Evolutionary conservation across 1,139 yeast genomes (phyloP), one percentile per base, ranked within the genome.

Genomic region (Geotrichum reessii): DNA sequence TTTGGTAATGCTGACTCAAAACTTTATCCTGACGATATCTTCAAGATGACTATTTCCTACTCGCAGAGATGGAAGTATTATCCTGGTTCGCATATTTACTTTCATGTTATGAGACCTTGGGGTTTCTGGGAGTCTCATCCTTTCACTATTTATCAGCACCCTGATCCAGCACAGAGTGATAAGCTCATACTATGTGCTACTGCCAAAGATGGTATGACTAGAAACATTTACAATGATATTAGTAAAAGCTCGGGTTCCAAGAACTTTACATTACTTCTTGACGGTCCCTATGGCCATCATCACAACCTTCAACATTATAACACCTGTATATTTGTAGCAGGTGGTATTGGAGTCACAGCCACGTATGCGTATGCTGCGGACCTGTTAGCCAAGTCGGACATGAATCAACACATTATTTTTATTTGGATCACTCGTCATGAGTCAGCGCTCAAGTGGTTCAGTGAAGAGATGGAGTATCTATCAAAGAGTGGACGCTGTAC

Each of bases 291-390:
- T 65, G 83, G 86, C 66, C 70, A 73, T 65, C 63, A 73, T 63
- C 64, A 80, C 61, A 77, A 86, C 70, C 57, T 81, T 58, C 74
- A 75, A 58, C 77, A 78, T 58, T 84, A 78, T 66, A 81, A 82
- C 57, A 78, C 78, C 50, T 69, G 76, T 12, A 68, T 83, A n/a
- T 74, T 84, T 55, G 63, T 84, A 55, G 81, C 83, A 2, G 85
- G 87, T 63, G 89, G 90, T 58, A 84, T 83, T 63, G 92, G 92
- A 67, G 75, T 86, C 58, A 84, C 92, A 1, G 82, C 84, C 3
- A 62, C 63, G n/a, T 64, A 70, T 69, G 59, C 70, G 8, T 62
- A 66, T 50, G 67, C 67, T 14, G 58, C 62, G 9, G 60, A 59
- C 25, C 48, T 58, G 9, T 19, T 49, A 2, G 11, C 50, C 2